Evolutionary conservation across 352 stramenopile species (phyloP).

Genomic region (Globisporangium parvum): DNA sequence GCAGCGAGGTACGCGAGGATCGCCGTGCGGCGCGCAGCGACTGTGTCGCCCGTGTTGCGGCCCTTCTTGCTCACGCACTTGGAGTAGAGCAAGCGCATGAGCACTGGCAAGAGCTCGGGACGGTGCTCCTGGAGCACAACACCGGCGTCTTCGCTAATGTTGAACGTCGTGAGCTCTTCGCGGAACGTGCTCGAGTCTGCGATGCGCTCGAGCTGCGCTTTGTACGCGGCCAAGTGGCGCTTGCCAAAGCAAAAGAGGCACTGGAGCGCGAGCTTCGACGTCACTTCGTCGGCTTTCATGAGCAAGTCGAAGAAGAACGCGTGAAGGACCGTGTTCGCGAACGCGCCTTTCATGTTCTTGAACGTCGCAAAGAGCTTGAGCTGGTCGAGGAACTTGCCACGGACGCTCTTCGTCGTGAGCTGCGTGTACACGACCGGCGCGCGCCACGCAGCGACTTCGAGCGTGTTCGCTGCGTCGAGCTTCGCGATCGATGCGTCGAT

Average conservation of each 20-base stretch:
- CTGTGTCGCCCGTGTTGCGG: constrained; percentile 76
- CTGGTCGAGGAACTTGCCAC: constrained; percentile 74
- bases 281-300: constrained; percentile 83
- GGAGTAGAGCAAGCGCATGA: constrained; percentile 87
- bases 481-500: constrained; percentile 53
- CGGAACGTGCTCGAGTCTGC: constrained; percentile 78
- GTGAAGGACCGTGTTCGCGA: constrained; percentile 69
- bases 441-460: constrained; percentile 18
- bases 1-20: constrained; percentile 88
- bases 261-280: constrained; percentile 83
- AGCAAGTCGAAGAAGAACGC: constrained; percentile 85
- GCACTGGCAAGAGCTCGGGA: constrained; percentile 66
- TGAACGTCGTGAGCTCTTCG: constrained; percentile 89
- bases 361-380: constrained; percentile 79
- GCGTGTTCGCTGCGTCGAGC: constrained; percentile 19
- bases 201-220: constrained; percentile 78
- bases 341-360: constrained; percentile 86
- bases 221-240: constrained; percentile 83
- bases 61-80: constrained; percentile 87
- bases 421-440: constrained; percentile 23
- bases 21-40: constrained; percentile 78
- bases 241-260: constrained; percentile 84
- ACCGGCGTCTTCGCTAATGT: constrained; percentile 61
- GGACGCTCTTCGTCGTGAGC: constrained; percentile 71
- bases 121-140: constrained; percentile 80